These are phyloP conservation scores for Penicillium sp. DNA, from an alignment of 2,329 filamentous ascomycete genomes.

Conservation along the genomic window DNA sequence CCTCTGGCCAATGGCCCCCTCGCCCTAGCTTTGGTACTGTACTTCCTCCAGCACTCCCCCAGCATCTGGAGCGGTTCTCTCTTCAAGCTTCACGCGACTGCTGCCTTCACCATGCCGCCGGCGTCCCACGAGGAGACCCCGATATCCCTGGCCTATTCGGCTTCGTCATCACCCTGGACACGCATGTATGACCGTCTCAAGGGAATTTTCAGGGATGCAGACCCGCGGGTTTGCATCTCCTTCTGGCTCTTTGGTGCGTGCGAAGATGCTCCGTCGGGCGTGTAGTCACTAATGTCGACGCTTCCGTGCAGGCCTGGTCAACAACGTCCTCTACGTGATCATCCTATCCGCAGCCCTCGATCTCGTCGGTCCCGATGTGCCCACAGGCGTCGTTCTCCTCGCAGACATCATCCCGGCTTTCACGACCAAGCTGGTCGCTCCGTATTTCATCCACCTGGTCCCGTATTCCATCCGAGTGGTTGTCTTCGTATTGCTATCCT, in stretches of 20 bases:
- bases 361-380: constrained; percentile 79
- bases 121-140: constrained; percentile 21
- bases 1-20: no score
- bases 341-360: constrained; percentile 94
- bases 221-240: constrained; percentile 69
- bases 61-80: not conserved
- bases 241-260: constrained; percentile 89
- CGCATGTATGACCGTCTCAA: constrained; percentile 65
- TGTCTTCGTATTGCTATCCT: constrained; percentile 70
- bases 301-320: constrained; percentile 70
- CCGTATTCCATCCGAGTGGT: constrained; percentile 75
- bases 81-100: no score
- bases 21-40: no score
- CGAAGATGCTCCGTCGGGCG: no score
- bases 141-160: constrained; percentile 47
- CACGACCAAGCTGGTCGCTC: constrained; percentile 78
- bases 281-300: not conserved
- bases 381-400: constrained; percentile 88
- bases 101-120: no score
- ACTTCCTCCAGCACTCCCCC: no score
- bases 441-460: constrained; percentile 88
- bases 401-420: constrained; percentile 91
- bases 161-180: constrained; percentile 68
- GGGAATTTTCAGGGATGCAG: constrained; percentile 62
- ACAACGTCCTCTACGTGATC: constrained; percentile 97